Evolutionary conservation across 768 basidiomycete species (phyloP).

Genomic region (Tylopilus felleus): DNA sequence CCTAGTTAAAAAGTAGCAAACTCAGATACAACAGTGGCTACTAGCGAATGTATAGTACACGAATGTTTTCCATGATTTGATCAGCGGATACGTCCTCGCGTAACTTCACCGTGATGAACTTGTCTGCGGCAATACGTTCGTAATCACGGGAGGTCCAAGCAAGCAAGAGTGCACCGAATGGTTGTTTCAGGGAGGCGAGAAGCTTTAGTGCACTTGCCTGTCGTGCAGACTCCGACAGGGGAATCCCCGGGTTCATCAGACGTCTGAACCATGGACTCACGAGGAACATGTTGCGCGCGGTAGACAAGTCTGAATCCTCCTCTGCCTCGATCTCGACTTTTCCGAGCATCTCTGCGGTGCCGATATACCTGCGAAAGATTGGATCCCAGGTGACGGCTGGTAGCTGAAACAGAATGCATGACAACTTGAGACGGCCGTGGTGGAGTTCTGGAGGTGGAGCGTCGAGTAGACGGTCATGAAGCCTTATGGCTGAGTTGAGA

Average conservation of each 20-base stretch:
- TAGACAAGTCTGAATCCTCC: too few species aligned
- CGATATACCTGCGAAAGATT: background rate
- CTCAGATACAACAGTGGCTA: background rate
- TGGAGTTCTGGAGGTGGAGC: conserved; percentile 1
- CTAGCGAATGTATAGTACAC: conserved; percentile 11
- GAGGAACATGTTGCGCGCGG: too few species aligned
- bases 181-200: conserved; percentile 6
- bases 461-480: conserved; percentile 7
- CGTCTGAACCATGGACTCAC: too few species aligned
- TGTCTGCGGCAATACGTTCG: conserved; percentile 11
- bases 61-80: conserved; percentile 1
- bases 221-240: background rate
- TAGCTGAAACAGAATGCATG: conserved; percentile 10
- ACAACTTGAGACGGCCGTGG: conserved; percentile 12
- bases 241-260: background rate
- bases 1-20: too few species aligned
- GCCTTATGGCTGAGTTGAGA: background rate
- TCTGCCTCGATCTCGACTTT: too few species aligned
- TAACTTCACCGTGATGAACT: conserved; percentile 3
- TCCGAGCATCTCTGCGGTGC: too few species aligned
- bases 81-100: conserved; percentile 4
- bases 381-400: background rate
- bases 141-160: background rate
- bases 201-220: conserved; percentile 3
- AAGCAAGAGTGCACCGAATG: conserved; percentile 17